Evolutionary conservation across 768 basidiomycete genomes (phyloP).

Genomic region (Cytidiella melzeri): DNA sequence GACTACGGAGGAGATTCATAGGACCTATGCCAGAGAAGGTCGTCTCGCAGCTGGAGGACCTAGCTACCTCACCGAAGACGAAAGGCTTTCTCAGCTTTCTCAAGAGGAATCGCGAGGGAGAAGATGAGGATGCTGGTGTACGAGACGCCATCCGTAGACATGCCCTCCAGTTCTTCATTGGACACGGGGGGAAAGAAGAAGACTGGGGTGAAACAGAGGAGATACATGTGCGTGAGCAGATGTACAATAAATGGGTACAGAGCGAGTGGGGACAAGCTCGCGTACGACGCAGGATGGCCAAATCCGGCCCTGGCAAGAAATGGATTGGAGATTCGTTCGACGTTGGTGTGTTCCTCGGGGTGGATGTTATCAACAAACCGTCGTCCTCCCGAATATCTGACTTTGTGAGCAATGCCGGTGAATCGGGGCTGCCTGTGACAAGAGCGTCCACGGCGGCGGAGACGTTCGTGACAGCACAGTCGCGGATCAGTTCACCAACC

Average conservation of each 20-base stretch:
- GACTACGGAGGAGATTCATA: constrained; percentile 55
- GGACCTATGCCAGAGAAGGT: constrained; percentile 71
- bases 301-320: constrained; percentile 17
- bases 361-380: constrained; percentile 46
- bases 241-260: constrained; percentile 55
- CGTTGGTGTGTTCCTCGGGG: constrained; percentile 69
- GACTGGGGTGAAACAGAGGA: constrained; percentile 62
- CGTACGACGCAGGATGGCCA: constrained; percentile 27
- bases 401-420: not conserved
- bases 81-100: constrained; percentile 6
- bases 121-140: constrained; percentile 34
- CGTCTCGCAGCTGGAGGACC: constrained; percentile 30
- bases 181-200: constrained; percentile 55
- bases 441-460: constrained; percentile 17
- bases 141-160: constrained; percentile 49
- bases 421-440: constrained; percentile 2
- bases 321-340: constrained; percentile 79
- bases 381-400: constrained; percentile 5
- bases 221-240: constrained; percentile 44
- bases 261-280: constrained; percentile 55
- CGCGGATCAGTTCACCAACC: constrained; percentile 4
- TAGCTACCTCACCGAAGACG: constrained; percentile 4
- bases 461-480: constrained; percentile 26
- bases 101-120: constrained; percentile 21
- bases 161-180: constrained; percentile 58